phyloP scores from a whole-genome alignment of 495 filamentous ascomycete genomes.

The Xylaria sp. region DNA sequence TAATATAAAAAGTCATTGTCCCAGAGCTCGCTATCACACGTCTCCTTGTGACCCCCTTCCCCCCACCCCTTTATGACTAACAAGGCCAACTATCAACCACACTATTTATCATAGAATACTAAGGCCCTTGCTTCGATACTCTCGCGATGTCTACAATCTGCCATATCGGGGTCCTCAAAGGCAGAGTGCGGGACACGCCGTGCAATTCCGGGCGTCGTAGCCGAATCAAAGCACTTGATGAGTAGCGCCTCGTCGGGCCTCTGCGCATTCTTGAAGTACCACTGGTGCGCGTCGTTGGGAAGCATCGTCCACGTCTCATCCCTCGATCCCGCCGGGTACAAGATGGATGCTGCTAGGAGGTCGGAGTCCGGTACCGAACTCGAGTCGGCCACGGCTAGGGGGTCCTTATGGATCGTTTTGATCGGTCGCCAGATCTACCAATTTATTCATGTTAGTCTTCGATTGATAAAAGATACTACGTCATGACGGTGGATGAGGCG shows the following conservation, averaged over 20 bases:
- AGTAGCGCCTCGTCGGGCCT: constrained; percentile 63
- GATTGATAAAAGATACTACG: background rate
- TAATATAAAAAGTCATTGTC: background rate
- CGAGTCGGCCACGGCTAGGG: constrained; percentile 66
- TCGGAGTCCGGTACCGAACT: constrained; percentile 66
- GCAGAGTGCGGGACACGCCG: constrained; percentile 68
- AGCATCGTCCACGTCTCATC: constrained; percentile 77
- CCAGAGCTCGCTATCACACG: background rate
- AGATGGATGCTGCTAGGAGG: constrained; percentile 69
- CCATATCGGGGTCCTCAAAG: constrained; percentile 61
- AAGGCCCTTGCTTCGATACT: constrained; percentile 68
- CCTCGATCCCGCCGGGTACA: constrained; percentile 66
- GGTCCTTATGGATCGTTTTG: constrained; percentile 64
- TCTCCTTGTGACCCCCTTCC: background rate
- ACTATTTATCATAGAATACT: constrained; percentile 52
- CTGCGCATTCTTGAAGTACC: constrained; percentile 77
- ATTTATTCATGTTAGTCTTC: background rate
- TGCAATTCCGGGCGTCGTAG: constrained; percentile 60
- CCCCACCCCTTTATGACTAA: background rate
- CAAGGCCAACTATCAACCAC: background rate
- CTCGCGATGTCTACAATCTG: constrained; percentile 67
- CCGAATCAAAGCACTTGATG: constrained; percentile 73
- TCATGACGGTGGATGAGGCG: background rate
- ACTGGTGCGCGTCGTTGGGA: constrained; percentile 63
- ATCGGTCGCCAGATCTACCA: constrained; percentile 69